These are phyloP conservation scores for Scytalidium lignicola DNA, from an alignment of 2,329 filamentous ascomycete species.

Conservation along the genomic window DNA sequence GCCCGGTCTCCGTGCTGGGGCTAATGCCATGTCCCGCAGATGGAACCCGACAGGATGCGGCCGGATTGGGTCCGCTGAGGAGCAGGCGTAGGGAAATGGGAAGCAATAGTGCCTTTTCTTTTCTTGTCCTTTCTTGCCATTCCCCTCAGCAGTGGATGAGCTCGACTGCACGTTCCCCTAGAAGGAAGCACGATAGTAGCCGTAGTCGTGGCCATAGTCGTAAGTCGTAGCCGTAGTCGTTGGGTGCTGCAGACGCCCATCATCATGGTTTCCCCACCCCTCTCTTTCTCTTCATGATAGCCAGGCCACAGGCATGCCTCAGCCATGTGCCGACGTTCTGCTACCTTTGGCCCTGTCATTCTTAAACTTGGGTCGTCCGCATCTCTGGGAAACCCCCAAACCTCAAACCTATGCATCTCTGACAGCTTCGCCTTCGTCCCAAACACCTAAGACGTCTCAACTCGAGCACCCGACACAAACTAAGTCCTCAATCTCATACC, in stretches of 20 bases:
- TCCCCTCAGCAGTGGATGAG: no score
- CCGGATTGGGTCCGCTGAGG: background rate
- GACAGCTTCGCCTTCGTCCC: conserved; percentile 3
- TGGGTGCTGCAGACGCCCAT: no score
- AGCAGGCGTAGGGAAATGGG: background rate
- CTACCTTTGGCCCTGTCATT: conserved; percentile 13
- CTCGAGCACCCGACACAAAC: conserved; percentile 17
- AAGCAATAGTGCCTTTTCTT: background rate
- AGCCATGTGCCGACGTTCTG: background rate
- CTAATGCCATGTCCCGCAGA: background rate
- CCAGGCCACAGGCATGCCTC: background rate
- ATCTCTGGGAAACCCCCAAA: conserved; percentile 9
- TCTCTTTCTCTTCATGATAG: background rate
- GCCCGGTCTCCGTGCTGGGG: background rate
- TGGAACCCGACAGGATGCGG: background rate
- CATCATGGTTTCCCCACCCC: no score
- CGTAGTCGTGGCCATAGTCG: no score
- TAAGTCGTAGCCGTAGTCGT: no score
- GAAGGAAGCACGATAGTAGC: no score
- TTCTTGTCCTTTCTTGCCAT: no score
- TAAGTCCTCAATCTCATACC: conserved; percentile 4
- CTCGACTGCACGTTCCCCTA: no score
- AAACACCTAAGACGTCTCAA: conserved; percentile 24
- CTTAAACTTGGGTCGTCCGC: conserved; percentile 24
- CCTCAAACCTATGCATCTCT: conserved; percentile 4